A percentile compares a stretch with the other conserved stretches of the same genome.
Conservation (phyloP, 257 asterid species). For the Lithospermum erythrorhizon region DNA sequence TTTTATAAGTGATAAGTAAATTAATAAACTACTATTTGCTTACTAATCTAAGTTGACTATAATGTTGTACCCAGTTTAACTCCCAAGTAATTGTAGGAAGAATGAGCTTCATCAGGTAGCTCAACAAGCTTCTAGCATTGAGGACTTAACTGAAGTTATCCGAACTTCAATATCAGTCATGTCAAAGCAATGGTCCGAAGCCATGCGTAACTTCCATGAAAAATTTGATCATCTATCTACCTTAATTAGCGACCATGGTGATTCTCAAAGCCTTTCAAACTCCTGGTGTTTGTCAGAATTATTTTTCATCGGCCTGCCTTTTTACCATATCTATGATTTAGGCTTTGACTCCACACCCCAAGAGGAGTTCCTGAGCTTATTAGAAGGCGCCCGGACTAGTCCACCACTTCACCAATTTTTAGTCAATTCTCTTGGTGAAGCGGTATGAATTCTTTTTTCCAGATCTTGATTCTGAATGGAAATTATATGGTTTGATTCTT, state of each 20-base stretch:
- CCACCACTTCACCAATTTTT: conserved; percentile 93
- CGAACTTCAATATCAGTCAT: conserved; percentile 60
- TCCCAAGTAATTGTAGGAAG: conserved; percentile 41
- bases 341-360: conserved; percentile 84
- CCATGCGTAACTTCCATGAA: conserved; percentile 64
- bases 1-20: too few relatives aligned
- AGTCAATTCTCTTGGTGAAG: conserved; percentile 93
- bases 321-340: conserved; percentile 25
- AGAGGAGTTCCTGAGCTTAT: conserved; percentile 82
- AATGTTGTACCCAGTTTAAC: background rate
- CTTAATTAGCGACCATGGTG: conserved; percentile 84
- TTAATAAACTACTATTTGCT: too few relatives aligned
- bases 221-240: conserved; percentile 62
- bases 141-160: conserved; percentile 72
- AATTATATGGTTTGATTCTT: conserved; percentile 3
- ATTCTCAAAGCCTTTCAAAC: conserved; percentile 6
- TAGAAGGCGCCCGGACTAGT: conserved; percentile 96
- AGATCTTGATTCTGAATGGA: background rate
- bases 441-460: conserved; percentile 36
- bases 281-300: conserved; percentile 5
- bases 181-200: conserved; percentile 93
- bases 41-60: too few relatives aligned
- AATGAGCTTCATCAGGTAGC: conserved; percentile 97
- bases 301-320: conserved; percentile 7
- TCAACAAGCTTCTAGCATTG: conserved; percentile 86